phyloP scores from a whole-genome alignment of 345 rosid genomes.

The Citrus hindsii region DNA sequence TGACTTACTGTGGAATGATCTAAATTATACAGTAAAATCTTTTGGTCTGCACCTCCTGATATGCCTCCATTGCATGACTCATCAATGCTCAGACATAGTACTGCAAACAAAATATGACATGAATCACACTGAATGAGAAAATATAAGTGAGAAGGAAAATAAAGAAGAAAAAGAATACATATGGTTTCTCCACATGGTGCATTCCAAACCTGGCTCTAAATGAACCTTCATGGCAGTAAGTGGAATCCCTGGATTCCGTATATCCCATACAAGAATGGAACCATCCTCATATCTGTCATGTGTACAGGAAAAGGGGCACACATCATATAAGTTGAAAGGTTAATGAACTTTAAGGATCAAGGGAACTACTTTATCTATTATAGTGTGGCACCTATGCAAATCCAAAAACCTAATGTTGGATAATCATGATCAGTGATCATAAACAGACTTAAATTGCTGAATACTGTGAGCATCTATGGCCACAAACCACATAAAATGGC shows the following conservation, averaged over 20 bases:
- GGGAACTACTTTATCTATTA: neutral
- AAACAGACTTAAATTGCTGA: neutral
- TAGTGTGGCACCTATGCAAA: neutral
- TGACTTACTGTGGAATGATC: constrained; percentile 59
- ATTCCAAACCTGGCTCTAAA: constrained; percentile 75
- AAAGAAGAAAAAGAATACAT: constrained; percentile 18
- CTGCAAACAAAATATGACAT: constrained; percentile 38
- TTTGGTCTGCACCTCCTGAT: constrained; percentile 94
- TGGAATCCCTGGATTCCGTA: constrained; percentile 60
- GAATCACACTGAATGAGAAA: neutral
- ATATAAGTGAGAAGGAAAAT: constrained; percentile 1
- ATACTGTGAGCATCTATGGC: neutral
- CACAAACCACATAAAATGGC: neutral
- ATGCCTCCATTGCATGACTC: constrained; percentile 62
- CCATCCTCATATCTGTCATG: constrained; percentile 82
- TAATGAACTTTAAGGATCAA: neutral
- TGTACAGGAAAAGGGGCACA: constrained; percentile 15
- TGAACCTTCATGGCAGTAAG: constrained; percentile 72
- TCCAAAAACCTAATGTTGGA: neutral
- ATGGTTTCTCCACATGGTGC: neutral
- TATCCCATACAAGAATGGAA: constrained; percentile 84
- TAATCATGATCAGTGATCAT: too few species aligned
- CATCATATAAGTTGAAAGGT: neutral
- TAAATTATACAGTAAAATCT: constrained; percentile 56
- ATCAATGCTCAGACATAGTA: constrained; percentile 65